phyloP scores from a whole-genome alignment of 2,329 filamentous ascomycete species.

The Periglandula ipomoeae region DNA sequence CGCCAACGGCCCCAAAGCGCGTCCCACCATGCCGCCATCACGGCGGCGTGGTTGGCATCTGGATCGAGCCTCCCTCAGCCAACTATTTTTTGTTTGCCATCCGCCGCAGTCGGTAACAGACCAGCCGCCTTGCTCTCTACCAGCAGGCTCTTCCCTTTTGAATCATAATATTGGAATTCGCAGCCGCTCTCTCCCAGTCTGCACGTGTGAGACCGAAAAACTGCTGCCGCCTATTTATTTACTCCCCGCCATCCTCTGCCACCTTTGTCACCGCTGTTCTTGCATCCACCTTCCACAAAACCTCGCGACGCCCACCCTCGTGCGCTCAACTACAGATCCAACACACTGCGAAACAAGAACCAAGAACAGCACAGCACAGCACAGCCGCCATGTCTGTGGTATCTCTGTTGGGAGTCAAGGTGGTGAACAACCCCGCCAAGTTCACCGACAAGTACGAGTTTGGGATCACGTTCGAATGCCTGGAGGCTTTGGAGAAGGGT shows the following conservation, averaged over 20 bases:
- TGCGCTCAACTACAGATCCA: neutral
- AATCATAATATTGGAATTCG: neutral
- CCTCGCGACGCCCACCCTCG: neutral
- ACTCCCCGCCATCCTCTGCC: conserved; percentile 5
- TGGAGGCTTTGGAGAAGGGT: conserved; percentile 92
- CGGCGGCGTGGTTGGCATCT: neutral
- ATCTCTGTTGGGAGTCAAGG: conserved; percentile 87
- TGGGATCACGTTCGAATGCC: conserved; percentile 97
- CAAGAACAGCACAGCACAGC: conserved; percentile 1
- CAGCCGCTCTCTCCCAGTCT: neutral
- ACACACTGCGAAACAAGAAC: no score
- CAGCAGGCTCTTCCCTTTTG: neutral
- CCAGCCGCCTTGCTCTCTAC: neutral
- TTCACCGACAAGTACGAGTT: conserved; percentile 93
- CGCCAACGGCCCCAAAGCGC: conserved; percentile 18
- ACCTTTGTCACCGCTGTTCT: conserved; percentile 4
- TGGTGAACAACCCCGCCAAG: conserved; percentile 92
- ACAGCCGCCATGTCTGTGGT: conserved; percentile 74
- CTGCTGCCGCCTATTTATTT: conserved; percentile 3
- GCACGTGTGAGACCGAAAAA: neutral
- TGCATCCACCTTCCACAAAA: conserved; percentile 4
- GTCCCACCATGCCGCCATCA: conserved; percentile 11
- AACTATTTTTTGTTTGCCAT: neutral
- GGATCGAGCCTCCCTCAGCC: neutral
- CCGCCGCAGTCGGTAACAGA: neutral